Evolutionary conservation across 2,329 filamentous ascomycete species (phyloP), one percentile per base, ranked within the genome.

Genomic region (Fusarium proliferatum): DNA sequence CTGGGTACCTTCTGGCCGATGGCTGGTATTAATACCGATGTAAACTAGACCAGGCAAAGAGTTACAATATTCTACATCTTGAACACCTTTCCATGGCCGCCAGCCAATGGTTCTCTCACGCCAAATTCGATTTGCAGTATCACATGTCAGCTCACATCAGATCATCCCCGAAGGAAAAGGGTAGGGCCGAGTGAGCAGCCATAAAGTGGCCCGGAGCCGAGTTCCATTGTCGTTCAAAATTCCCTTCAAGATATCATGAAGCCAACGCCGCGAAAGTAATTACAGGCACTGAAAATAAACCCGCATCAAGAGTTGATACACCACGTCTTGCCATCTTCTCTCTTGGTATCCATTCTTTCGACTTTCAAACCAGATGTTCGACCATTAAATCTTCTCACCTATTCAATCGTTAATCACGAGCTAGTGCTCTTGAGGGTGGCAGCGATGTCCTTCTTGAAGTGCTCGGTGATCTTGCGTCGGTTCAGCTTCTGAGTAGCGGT

Each of bases 401-500:
- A 43, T 61, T 46, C 45, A 33, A 9, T 49, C 52, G 28, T 59
- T 51, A 33, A 53, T 74, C 71, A 80, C 39, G 71, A 52, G 57
- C 70, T 71, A n/a, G 70, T 48, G 58, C 70, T 73, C 80, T 84
- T 82, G 60, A 84, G 76, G 64, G 79, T 80, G 48, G 82, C 81
- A n/a, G 83, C 77, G 59, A 91, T 89, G 61, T 89, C 83, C 77
- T 85, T 83, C 76, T 84, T 83, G 78, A 88, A 90, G 58, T 81
- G 82, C 42, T 86, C 84, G 75, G 84, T 85, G 52, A 90, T 82
- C 33, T 81, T 83, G 73, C 86, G 84, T 66, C 89, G 85, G 82
- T 90, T 89, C 46, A 90, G 82, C 81, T 91, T 91, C 70, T 89
- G 87, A 11, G 89, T 91, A n/a, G 88, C 88, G 38, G 89, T 90